Base-by-base conservation (phyloP, 2,329 filamentous ascomycete species). In the Scedosporium boydii region DNA sequence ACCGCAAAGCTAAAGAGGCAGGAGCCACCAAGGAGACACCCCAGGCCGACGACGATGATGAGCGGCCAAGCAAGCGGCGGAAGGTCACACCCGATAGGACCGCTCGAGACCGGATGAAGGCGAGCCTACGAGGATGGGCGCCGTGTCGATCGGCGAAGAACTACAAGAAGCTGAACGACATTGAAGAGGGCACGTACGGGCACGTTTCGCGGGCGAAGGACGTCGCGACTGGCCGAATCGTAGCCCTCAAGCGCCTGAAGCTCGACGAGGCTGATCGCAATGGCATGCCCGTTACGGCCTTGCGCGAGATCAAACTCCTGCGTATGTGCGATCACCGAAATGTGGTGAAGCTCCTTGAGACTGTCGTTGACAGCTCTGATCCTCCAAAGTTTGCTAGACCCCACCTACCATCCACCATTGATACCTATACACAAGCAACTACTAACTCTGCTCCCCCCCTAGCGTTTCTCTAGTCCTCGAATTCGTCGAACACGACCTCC, bases 121-220 rank as follows among this genome's bases (percentile, higher is more conserved):
- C 96, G 70, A 82, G 88, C 9, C 79, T 80, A 14, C 82, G 83
- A 9, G 74, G 78, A 67, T 96, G 92, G 86, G 82, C 84, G 59
- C 80, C 77, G 63, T 89, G 88, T 70, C 82, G 89, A 64, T 90
- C 90, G 71, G 88, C 96, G 27, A 89, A 93, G 70, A 88, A 91
- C 70, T 99, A 93, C 76, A 90, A 97, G 70, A 89, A 90, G 68
- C 80, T 99, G 63, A 99, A 99, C 74, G 90, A 95, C 72, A 99
- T 99, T 69, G 95, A 98, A 75, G 95, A 99, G 77, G 95, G 95
- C 42, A 92, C 92, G 7, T 99, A 99, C 74, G 95, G 95, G 56
- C 93, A 88, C 84, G 95, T 99, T 4, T 93, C 93, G 62, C 83
- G 95, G 63, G 95, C 92, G 12, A 87, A 82, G 65, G 88, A 96